phyloP scores from a whole-genome alignment of 1,284 basidiomycete species.

The Malassezia psittaci region DNA sequence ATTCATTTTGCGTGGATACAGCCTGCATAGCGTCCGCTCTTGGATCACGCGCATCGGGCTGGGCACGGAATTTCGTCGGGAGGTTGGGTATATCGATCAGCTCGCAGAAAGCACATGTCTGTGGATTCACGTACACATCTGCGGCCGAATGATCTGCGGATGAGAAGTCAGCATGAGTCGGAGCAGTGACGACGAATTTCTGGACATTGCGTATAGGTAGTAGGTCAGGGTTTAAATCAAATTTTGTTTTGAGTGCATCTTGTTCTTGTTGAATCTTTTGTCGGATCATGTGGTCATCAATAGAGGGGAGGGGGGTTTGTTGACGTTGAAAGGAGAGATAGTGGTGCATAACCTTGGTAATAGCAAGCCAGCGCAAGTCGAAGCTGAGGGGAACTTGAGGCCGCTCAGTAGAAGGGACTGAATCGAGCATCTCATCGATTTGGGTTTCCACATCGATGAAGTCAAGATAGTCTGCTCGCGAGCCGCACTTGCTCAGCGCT shows the following conservation, averaged over 20 bases:
- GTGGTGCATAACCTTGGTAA: constrained; percentile 72
- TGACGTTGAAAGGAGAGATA: constrained; percentile 57
- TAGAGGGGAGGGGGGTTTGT: constrained; percentile 57
- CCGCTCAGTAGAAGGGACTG: neutral
- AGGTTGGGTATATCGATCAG: constrained; percentile 69
- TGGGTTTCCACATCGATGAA: constrained; percentile 23
- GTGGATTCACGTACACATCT: constrained; percentile 70
- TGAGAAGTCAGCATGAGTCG: constrained; percentile 44
- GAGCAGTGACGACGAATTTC: constrained; percentile 32
- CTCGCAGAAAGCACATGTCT: constrained; percentile 73
- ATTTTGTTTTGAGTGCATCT: neutral
- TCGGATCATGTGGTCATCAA: constrained; percentile 51
- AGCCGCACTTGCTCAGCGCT: constrained; percentile 84
- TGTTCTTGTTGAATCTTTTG: constrained; percentile 49
- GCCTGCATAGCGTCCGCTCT: neutral
- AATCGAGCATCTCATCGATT: constrained; percentile 3
- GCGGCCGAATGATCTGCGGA: no score
- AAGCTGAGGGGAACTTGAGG: constrained; percentile 50
- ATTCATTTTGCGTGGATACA: neutral
- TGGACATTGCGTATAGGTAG: constrained; percentile 20
- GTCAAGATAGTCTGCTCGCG: constrained; percentile 70
- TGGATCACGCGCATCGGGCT: no score
- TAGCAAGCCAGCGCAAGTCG: constrained; percentile 82
- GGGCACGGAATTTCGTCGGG: no score
- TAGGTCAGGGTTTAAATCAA: neutral